Percentiles rank a stretch among this genome's conserved stretches.
phyloP scores from a whole-genome alignment of 78 protist species.

The Tieghemostelium lacteum region DNA sequence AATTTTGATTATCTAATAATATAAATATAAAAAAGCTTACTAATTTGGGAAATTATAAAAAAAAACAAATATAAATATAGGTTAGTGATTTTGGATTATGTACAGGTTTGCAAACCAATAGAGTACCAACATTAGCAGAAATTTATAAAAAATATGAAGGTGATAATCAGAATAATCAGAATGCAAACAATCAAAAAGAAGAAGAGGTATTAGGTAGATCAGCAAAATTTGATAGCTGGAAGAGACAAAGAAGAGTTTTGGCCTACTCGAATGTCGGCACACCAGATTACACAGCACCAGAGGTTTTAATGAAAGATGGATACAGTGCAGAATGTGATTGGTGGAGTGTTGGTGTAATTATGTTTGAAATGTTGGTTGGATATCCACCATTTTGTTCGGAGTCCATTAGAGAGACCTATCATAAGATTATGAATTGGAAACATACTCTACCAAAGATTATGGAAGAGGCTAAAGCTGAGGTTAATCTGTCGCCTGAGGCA shows the following conservation, averaged over 20 bases:
- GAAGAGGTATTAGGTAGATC: slow-evolving; percentile 45
- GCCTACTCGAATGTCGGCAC: slow-evolving; percentile 93
- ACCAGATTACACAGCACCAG: slow-evolving; percentile 96
- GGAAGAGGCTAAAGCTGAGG: slow-evolving; percentile 84
- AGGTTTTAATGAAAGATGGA: slow-evolving; percentile 90
- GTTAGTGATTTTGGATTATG: slow-evolving; percentile 94
- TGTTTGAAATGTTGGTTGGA: slow-evolving; percentile 90
- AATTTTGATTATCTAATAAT: background rate
- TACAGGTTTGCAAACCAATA: slow-evolving; percentile 80
- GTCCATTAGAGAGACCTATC: slow-evolving; percentile 81
- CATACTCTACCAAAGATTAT: slow-evolving; percentile 77
- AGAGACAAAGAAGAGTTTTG: slow-evolving; percentile 78
- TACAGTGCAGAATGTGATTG: slow-evolving; percentile 93
- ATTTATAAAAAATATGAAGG: slow-evolving; percentile 71
- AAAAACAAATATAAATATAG: slow-evolving; percentile 17
- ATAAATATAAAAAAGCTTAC: background rate
- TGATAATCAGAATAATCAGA: slow-evolving; percentile 19
- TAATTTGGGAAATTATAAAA: background rate
- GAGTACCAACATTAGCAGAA: slow-evolving; percentile 80
- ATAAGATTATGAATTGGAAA: slow-evolving; percentile 82
- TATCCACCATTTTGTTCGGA: slow-evolving; percentile 94
- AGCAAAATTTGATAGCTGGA: slow-evolving; percentile 83
- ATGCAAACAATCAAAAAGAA: slow-evolving; percentile 15
- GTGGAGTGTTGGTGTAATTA: slow-evolving; percentile 95
- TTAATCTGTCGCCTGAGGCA: slow-evolving; percentile 76